Percentiles rank a stretch among this genome's conserved stretches.
Evolutionary conservation across 371 early-diverging fungal species (phyloP).

Genomic region (Circinella umbellata): DNA sequence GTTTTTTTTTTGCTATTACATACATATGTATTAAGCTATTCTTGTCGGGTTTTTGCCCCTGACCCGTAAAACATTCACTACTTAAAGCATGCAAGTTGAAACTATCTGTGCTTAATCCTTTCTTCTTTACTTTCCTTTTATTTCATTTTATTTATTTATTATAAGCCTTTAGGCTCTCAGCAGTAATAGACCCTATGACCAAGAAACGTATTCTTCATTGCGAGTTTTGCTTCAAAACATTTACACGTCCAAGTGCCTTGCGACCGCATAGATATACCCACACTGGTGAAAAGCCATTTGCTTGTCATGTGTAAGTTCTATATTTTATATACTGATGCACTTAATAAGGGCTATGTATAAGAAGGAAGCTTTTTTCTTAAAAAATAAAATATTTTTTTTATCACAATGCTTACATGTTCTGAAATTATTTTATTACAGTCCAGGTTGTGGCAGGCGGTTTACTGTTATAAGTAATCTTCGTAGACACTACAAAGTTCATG

Average conservation of each 20-base stretch:
- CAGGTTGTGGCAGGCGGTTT: slow-evolving; percentile 13
- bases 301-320: slow-evolving; percentile 19
- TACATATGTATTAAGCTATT: not conserved
- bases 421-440: not conserved
- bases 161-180: not conserved
- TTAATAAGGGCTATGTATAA: not conserved
- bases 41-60: slow-evolving; percentile 9
- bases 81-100: not conserved
- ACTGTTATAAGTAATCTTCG: slow-evolving; percentile 22
- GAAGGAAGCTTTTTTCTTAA: no score
- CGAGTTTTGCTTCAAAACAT: slow-evolving; percentile 17
- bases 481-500: slow-evolving; percentile 16
- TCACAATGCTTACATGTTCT: not conserved
- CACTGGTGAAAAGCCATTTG: slow-evolving; percentile 26
- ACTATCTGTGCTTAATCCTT: not conserved
- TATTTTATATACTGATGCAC: not conserved
- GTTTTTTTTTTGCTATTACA: not conserved
- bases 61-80: slow-evolving; percentile 1
- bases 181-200: not conserved
- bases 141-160: not conserved
- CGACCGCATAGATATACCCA: slow-evolving; percentile 21
- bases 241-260: slow-evolving; percentile 23
- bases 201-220: slow-evolving; percentile 16
- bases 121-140: slow-evolving; percentile 10
- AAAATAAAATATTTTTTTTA: not conserved